Conservation (phyloP, 2,329 filamentous ascomycete species). For the Trichophyton schoenleinii region DNA sequence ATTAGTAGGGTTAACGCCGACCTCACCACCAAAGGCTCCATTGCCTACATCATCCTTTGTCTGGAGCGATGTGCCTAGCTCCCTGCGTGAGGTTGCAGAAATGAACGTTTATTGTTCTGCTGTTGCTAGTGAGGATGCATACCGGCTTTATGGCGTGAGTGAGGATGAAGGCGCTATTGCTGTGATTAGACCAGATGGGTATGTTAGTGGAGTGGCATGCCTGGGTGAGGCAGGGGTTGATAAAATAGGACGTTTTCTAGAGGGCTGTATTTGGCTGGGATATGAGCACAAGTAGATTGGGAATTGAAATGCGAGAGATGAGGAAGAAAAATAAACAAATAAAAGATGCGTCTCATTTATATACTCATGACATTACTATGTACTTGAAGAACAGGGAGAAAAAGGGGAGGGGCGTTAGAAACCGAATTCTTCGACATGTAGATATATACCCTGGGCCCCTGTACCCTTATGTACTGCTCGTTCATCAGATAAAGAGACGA, state of each 20-base stretch:
- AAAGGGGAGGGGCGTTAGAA: constrained; percentile 22
- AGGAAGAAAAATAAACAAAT: not conserved
- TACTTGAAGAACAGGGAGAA: not conserved
- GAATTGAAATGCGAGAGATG: too few relatives aligned
- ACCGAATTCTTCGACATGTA: constrained; percentile 48
- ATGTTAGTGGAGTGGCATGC: constrained; percentile 20
- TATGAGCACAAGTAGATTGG: not conserved
- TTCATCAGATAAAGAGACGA: constrained; percentile 49
- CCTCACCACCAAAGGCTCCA: not conserved
- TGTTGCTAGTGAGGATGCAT: constrained; percentile 19
- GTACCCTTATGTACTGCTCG: constrained; percentile 55
- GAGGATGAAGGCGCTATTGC: constrained; percentile 21
- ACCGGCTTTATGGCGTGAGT: constrained; percentile 26
- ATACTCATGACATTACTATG: not conserved
- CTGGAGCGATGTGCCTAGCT: constrained; percentile 23
- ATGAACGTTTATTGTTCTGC: constrained; percentile 25
- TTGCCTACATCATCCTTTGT: constrained; percentile 17
- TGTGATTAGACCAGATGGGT: constrained; percentile 31
- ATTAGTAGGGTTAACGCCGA: not conserved
- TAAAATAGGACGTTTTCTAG: constrained; percentile 19
- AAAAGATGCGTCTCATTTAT: not conserved
- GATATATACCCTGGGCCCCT: constrained; percentile 51
- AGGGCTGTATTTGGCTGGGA: constrained; percentile 5
- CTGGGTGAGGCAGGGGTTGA: constrained; percentile 17
- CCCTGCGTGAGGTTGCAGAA: constrained; percentile 24